Base-by-base conservation (phyloP, 768 basidiomycete genomes). In the Naganishia vishniacii region DNA sequence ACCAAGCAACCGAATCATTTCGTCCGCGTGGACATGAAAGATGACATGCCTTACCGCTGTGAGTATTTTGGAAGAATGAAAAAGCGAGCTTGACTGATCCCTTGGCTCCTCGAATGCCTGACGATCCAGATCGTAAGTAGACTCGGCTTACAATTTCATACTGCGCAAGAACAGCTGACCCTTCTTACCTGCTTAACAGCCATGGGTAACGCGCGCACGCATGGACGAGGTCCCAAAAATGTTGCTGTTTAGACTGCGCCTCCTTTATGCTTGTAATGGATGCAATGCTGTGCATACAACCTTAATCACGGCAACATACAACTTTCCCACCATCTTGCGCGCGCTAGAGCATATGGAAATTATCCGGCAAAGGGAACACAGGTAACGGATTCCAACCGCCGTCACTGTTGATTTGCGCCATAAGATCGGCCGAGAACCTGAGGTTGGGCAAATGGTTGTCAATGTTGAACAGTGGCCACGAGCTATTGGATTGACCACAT, bases 351-450 rank as follows among this genome's bases (percentile, higher is more conserved):
- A 56, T 56, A 20, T 56, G 53, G 26, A 56, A 56, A 23, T 44
- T 44, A 18, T 56, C 53, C 23, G 53, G 53, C 34, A 56, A 40
- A 2, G 53, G 53, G 26, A 56, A 56, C 40, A 51, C 49, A 8
- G 62, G 48, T 37, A 49, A 47, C 23, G 48, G 62, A 18, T 53
- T 41, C 48, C 51, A 63, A 16, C 41, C 48, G 8, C 48, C 48
- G 28, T 65, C 64, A 34, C 53, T 56, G 28, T 66, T 66, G 47
- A 66, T 56, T 15, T 66, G 59, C 11, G 59, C 32, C 42, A 66
- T 49, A 7, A 66, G 18, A 40, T 66, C 65, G 31, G 51, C 48
- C 23, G 65, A 66, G 48, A 66, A 66, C 64, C 64, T 65, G 61
- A 1, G 3, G 37, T 11, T 12, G 32, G n/a, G n/a, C n/a, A n/a